Conservation (phyloP, 139 green algal species). For the Asterochloris sp. region DNA sequence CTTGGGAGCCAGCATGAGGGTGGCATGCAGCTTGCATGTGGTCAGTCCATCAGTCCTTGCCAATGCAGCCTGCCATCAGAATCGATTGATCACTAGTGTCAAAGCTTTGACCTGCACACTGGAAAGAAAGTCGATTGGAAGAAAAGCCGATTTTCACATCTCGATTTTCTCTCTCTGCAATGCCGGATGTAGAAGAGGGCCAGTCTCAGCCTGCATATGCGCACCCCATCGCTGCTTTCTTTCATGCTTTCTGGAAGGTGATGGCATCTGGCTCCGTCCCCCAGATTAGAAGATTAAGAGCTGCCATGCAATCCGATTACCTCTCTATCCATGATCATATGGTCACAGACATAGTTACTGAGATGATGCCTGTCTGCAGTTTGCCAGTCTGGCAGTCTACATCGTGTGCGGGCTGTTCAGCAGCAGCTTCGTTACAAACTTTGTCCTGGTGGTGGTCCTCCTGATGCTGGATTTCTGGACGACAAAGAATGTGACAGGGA, state of each 20-base stretch:
- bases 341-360: too few species aligned
- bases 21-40: too few species aligned
- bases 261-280: too few species aligned
- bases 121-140: not conserved
- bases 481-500: slow-evolving; percentile 93
- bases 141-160: not conserved
- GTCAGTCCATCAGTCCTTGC: too few species aligned
- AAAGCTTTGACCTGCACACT: not conserved
- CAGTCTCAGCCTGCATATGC: slow-evolving; percentile 22
- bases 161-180: not conserved
- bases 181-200: not conserved
- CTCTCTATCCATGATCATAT: too few species aligned
- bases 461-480: slow-evolving; percentile 91
- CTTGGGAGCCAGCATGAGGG: too few species aligned
- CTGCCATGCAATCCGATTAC: too few species aligned
- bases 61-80: too few species aligned
- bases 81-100: too few species aligned
- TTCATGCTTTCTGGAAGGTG: slow-evolving; percentile 53
- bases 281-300: too few species aligned
- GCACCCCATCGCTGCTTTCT: slow-evolving; percentile 44
- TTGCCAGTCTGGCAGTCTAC: slow-evolving; percentile 55
- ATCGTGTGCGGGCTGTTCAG: slow-evolving; percentile 60
- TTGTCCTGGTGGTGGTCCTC: slow-evolving; percentile 77
- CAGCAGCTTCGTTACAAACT: slow-evolving; percentile 79
- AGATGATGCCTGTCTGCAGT: slow-evolving; percentile 26